phyloP scores from a whole-genome alignment of 257 asterid species.

The Solanum corneliomulleri region DNA sequence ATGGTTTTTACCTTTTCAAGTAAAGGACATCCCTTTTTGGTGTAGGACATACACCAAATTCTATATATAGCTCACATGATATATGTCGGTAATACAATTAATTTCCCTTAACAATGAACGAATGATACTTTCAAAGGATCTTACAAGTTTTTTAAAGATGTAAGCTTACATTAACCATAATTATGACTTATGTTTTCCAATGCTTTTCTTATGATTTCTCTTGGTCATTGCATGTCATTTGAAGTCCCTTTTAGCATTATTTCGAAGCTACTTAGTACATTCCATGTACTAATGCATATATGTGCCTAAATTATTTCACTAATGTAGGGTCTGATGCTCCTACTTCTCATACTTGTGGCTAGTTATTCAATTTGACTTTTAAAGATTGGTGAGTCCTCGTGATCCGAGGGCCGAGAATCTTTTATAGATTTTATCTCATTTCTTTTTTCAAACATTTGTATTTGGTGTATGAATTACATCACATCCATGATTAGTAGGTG shows the following conservation, averaged over 20 bases:
- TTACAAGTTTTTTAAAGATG: background rate
- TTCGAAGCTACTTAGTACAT: background rate
- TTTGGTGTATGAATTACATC: background rate
- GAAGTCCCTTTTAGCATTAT: no score
- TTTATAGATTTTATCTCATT: no score
- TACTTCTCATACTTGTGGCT: background rate
- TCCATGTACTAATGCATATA: background rate
- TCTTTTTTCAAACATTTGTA: background rate
- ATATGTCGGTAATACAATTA: no score
- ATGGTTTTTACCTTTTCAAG: no score
- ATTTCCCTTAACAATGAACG: background rate
- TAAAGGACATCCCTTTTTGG: no score
- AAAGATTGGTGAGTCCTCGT: background rate
- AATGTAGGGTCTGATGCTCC: background rate
- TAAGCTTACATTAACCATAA: background rate
- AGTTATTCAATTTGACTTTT: background rate
- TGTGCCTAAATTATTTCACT: background rate
- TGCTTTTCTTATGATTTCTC: background rate
- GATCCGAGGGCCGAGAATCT: background rate
- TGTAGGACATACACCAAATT: no score
- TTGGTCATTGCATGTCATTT: background rate
- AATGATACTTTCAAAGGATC: background rate
- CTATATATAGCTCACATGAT: no score
- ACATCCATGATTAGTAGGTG: background rate
- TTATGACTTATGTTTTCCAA: background rate